These are phyloP conservation scores for Mycosphaerella arachidis DNA, from an alignment of 2,329 filamentous ascomycete genomes.

Conservation along the genomic window DNA sequence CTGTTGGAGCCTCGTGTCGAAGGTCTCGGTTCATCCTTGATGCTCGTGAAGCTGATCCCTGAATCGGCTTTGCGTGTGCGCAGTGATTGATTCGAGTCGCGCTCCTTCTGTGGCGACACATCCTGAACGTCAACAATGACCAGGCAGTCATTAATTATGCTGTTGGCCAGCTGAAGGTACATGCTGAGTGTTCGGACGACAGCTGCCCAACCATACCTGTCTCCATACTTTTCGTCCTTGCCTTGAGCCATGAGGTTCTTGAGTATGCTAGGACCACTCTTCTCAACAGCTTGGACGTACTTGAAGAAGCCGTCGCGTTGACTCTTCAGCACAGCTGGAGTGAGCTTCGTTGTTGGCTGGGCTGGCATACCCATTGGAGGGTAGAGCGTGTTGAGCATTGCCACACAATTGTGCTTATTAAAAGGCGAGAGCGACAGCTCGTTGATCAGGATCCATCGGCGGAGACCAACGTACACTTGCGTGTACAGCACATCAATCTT, in stretches of 20 bases:
- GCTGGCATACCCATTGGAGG: conserved; percentile 49
- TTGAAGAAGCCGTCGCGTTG: conserved; percentile 61
- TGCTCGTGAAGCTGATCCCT: conserved; percentile 55
- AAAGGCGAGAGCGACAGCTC: conserved; percentile 59
- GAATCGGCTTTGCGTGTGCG: conserved; percentile 59
- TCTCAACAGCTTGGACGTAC: conserved; percentile 57
- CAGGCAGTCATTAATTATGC: conserved; percentile 57
- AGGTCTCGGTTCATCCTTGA: conserved; percentile 14
- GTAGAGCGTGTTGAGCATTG: conserved; percentile 64
- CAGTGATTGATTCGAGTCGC: conserved; percentile 23
- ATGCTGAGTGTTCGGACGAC: conserved; percentile 49
- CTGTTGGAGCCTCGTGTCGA: conserved; percentile 21
- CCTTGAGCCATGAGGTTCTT: conserved; percentile 51
- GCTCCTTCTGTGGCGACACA: conserved; percentile 25
- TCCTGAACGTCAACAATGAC: conserved; percentile 45
- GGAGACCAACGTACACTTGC: conserved; percentile 57
- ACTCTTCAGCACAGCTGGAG: conserved; percentile 47
- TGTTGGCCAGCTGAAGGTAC: conserved; percentile 56
- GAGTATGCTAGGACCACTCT: conserved; percentile 51
- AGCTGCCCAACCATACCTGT: conserved; percentile 54
- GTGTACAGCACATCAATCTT: conserved; percentile 55
- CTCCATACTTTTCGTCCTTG: conserved; percentile 40
- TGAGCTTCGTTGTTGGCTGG: conserved; percentile 50
- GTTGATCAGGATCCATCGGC: conserved; percentile 63
- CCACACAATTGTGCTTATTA: conserved; percentile 62